These are phyloP conservation scores for Blastobotrys apis DNA, from an alignment of 1,139 yeast species.

Conservation along the genomic window DNA sequence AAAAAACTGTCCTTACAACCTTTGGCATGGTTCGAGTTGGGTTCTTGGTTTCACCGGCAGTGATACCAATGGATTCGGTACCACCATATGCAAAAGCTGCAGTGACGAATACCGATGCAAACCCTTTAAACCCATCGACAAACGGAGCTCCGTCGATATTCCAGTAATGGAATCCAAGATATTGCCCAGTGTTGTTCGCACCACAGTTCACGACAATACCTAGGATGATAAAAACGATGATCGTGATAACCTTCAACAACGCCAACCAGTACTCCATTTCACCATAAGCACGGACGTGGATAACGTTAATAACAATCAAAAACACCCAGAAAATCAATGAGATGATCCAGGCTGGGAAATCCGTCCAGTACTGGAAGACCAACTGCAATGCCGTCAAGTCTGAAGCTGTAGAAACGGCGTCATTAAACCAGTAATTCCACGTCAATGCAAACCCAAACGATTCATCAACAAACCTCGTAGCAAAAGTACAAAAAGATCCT, in stretches of 20 bases:
- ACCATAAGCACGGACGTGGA: constrained; percentile 56
- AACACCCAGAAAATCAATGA: constrained; percentile 58
- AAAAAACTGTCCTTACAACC: constrained; percentile 55
- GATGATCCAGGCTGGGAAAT: constrained; percentile 54
- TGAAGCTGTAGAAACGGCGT: constrained; percentile 57
- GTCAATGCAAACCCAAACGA: constrained; percentile 61
- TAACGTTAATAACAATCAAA: constrained; percentile 48
- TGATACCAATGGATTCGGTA: constrained; percentile 57
- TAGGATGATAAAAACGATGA: constrained; percentile 52
- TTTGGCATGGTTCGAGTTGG: constrained; percentile 56
- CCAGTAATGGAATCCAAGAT: constrained; percentile 52
- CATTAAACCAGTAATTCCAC: constrained; percentile 62
- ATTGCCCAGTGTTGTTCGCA: constrained; percentile 48
- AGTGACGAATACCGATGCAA: constrained; percentile 49
- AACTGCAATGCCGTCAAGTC: constrained; percentile 59
- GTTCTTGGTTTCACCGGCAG: constrained; percentile 62
- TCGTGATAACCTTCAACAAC: constrained; percentile 51
- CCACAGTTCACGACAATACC: constrained; percentile 60
- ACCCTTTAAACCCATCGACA: constrained; percentile 52
- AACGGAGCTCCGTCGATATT: constrained; percentile 48
- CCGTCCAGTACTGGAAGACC: constrained; percentile 57
- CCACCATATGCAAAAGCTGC: constrained; percentile 71
- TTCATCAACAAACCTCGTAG: constrained; percentile 56
- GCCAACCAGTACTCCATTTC: constrained; percentile 69
- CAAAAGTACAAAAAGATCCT: constrained; percentile 60